A percentile compares a stretch with the other conserved stretches of the same genome.
These are phyloP conservation scores for Pseudocercospora musae DNA, from an alignment of 2,329 filamentous ascomycete genomes.

Conservation along the genomic window DNA sequence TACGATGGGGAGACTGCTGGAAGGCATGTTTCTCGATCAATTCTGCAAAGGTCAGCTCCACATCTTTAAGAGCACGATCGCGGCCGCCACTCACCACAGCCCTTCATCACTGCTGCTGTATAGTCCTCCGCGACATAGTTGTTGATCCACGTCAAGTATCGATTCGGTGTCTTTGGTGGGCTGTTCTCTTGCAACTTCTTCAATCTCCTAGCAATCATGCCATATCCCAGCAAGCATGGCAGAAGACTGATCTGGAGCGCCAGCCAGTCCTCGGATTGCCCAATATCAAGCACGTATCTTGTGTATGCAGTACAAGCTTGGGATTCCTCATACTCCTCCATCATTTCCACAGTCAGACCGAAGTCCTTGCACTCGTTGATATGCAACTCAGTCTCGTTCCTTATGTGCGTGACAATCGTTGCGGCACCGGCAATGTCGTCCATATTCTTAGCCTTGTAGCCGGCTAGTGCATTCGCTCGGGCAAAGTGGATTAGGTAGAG, in stretches of 20 bases:
- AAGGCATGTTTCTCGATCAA: constrained; percentile 72
- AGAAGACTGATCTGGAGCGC: constrained; percentile 80
- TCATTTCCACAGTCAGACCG: constrained; percentile 69
- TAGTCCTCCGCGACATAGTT: constrained; percentile 86
- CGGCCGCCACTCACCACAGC: constrained; percentile 56
- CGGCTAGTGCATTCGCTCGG: constrained; percentile 76
- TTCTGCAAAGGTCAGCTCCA: constrained; percentile 43
- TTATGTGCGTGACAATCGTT: constrained; percentile 71
- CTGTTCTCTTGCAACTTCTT: constrained; percentile 57
- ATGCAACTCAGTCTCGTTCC: constrained; percentile 77
- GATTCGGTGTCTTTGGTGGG: constrained; percentile 31
- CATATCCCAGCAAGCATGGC: constrained; percentile 88
- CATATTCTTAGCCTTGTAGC: constrained; percentile 77
- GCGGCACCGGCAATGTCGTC: constrained; percentile 68
- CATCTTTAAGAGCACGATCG: not conserved
- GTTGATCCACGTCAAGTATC: constrained; percentile 87
- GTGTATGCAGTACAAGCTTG: constrained; percentile 79
- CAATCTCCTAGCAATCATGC: constrained; percentile 70
- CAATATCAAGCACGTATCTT: constrained; percentile 79
- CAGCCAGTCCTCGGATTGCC: constrained; percentile 82
- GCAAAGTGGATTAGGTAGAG: constrained; percentile 86
- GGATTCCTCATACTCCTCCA: constrained; percentile 70
- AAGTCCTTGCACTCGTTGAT: constrained; percentile 78
- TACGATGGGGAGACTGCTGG: constrained; percentile 67
- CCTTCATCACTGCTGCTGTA: constrained; percentile 64